phyloP scores from a whole-genome alignment of 805 yeast genomes.

The Lipomyces kockii region DNA sequence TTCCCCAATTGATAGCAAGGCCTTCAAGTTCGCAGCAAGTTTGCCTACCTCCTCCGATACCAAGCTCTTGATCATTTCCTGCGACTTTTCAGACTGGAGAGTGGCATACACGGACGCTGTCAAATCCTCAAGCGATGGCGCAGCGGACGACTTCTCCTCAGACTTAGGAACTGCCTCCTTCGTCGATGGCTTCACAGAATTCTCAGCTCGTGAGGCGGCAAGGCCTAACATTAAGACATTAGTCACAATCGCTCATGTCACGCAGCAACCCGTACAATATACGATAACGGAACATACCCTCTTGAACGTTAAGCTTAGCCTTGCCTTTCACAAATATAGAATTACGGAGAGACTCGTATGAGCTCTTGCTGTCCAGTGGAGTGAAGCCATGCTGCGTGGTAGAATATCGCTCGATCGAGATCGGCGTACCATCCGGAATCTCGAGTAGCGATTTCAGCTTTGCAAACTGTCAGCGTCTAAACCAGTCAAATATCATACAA shows the following conservation, averaged over 20 bases:
- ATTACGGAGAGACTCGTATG: slow-evolving; percentile 24
- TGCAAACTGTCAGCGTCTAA: neutral
- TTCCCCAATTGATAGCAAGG: neutral
- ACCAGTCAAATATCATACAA: neutral
- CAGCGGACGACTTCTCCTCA: neutral
- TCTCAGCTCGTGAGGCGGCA: neutral
- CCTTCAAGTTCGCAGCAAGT: slow-evolving; percentile 14
- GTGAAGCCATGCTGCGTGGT: slow-evolving; percentile 22
- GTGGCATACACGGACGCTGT: slow-evolving; percentile 6
- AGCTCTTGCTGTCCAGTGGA: slow-evolving; percentile 18
- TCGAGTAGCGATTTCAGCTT: slow-evolving; percentile 31
- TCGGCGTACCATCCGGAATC: slow-evolving; percentile 14
- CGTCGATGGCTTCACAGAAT: neutral
- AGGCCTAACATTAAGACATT: neutral
- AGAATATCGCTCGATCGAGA: slow-evolving; percentile 28
- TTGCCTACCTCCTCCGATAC: slow-evolving; percentile 11
- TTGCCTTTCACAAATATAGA: slow-evolving; percentile 30
- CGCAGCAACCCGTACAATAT: slow-evolving; percentile 1
- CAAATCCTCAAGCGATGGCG: neutral
- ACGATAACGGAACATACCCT: slow-evolving; percentile 11
- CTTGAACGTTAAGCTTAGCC: slow-evolving; percentile 25
- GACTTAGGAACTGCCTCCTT: neutral
- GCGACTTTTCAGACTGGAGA: slow-evolving; percentile 8
- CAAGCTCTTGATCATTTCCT: slow-evolving; percentile 14
- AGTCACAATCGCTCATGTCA: neutral